These are phyloP conservation scores for Grosmannia clavigera DNA, from an alignment of 2,329 filamentous ascomycete genomes.

Conservation along the genomic window DNA sequence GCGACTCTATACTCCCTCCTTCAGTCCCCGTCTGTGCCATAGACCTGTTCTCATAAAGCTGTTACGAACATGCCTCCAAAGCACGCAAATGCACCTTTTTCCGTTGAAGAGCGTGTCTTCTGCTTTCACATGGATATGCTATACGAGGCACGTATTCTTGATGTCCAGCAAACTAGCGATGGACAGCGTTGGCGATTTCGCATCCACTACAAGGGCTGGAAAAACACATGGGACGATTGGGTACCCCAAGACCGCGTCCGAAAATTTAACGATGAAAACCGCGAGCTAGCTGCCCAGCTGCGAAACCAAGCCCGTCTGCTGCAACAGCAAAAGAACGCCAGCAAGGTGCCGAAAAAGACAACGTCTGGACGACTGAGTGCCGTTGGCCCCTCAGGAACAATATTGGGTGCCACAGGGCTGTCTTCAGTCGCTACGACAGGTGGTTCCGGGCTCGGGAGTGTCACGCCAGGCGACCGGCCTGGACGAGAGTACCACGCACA, in stretches of 20 bases:
- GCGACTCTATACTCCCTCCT: no score
- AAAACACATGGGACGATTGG: constrained; percentile 99
- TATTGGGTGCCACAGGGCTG: not conserved
- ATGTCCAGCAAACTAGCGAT: constrained; percentile 46
- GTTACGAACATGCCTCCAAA: constrained; percentile 17
- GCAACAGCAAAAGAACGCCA: constrained; percentile 34
- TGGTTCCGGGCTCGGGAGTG: constrained; percentile 7
- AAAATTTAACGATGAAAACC: constrained; percentile 91
- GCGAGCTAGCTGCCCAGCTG: constrained; percentile 68
- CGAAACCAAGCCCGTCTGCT: constrained; percentile 54
- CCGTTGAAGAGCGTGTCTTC: constrained; percentile 83
- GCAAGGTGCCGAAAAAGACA: constrained; percentile 25
- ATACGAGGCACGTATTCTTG: constrained; percentile 93
- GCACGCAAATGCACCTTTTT: constrained; percentile 34
- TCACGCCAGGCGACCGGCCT: constrained; percentile 6
- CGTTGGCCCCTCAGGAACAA: not conserved
- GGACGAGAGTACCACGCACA: constrained; percentile 2
- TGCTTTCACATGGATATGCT: constrained; percentile 97
- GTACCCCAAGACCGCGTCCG: constrained; percentile 85
- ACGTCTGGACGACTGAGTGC: constrained; percentile 26
- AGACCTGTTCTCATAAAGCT: not conserved
- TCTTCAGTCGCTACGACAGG: constrained; percentile 22
- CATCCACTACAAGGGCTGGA: constrained; percentile 99
- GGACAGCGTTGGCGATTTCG: constrained; percentile 56
- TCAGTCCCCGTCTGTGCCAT: not conserved